phyloP scores from a whole-genome alignment of 1,284 basidiomycete genomes.

The Ustilago hordei region DNA sequence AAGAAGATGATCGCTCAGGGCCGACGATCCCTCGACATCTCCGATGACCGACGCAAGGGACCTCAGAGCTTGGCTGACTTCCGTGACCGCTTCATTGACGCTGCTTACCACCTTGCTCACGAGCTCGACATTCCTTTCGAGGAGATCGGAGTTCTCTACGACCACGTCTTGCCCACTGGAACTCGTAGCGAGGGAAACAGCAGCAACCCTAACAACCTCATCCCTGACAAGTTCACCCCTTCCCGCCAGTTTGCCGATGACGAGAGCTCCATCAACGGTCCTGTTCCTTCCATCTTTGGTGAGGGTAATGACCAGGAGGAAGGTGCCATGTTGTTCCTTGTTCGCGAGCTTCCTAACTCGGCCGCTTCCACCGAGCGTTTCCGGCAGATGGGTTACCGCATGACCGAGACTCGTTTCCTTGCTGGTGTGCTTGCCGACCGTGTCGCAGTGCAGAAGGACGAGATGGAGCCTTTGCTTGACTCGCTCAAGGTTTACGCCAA shows the following conservation, averaged over 20 bases:
- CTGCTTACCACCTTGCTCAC: conserved; percentile 71
- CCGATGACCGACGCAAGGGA: conserved; percentile 41
- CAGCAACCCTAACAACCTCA: conserved; percentile 12
- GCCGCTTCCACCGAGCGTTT: conserved; percentile 71
- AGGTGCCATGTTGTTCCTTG: conserved; percentile 73
- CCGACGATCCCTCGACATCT: conserved; percentile 46
- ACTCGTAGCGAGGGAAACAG: conserved; percentile 52
- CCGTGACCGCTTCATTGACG: conserved; percentile 72
- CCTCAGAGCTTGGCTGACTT: conserved; percentile 69
- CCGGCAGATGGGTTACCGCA: conserved; percentile 72
- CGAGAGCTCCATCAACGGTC: conserved; percentile 59
- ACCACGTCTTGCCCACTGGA: conserved; percentile 72
- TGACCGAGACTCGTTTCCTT: conserved; percentile 73
- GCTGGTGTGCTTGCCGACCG: conserved; percentile 72
- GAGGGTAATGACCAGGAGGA: conserved; percentile 69
- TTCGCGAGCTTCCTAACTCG: conserved; percentile 70
- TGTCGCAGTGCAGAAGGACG: conserved; percentile 71
- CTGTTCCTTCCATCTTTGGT: conserved; percentile 58
- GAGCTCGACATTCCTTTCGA: conserved; percentile 72
- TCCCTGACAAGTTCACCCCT: conserved; percentile 43
- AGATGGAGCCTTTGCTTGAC: conserved; percentile 72
- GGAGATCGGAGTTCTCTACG: conserved; percentile 76
- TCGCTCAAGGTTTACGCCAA: conserved; percentile 73
- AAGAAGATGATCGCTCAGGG: conserved; percentile 60
- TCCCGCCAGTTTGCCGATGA: conserved; percentile 55